A percentile compares a stretch with the other conserved stretches of the same genome.
Evolutionary conservation across 345 rosid genomes (phyloP).

Genomic region (Brassica juncea): DNA sequence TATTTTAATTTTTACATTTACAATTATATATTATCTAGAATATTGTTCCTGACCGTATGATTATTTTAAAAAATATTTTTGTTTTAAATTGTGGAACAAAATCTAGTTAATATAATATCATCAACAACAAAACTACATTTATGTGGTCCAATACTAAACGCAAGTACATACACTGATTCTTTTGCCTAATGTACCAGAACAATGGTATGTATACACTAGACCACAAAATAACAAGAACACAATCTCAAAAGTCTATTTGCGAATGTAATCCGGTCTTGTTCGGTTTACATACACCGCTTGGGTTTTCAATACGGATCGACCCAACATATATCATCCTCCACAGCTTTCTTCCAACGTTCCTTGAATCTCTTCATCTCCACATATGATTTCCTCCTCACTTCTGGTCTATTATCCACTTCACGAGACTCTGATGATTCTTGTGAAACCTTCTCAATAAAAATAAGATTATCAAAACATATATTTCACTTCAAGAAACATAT

Average conservation of each 20-base stretch:
- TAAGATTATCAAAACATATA: background rate
- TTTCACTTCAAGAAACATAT: slow-evolving; percentile 18
- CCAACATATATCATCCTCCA: slow-evolving; percentile 73
- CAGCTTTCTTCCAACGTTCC: slow-evolving; percentile 73
- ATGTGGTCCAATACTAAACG: slow-evolving; percentile 14
- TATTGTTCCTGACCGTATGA: too few relatives aligned
- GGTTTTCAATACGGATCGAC: slow-evolving; percentile 60
- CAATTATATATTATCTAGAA: too few relatives aligned
- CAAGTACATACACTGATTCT: background rate
- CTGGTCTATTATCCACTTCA: slow-evolving; percentile 57
- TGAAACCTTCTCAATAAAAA: slow-evolving; percentile 19
- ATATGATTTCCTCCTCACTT: slow-evolving; percentile 74
- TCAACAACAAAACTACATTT: background rate
- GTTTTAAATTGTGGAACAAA: too few relatives aligned
- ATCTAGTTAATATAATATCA: too few relatives aligned
- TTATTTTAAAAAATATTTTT: too few relatives aligned
- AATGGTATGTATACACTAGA: slow-evolving; percentile 18
- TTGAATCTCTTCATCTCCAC: slow-evolving; percentile 69
- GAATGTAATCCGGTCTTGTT: slow-evolving; percentile 16
- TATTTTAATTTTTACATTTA: too few relatives aligned
- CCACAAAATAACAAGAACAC: slow-evolving; percentile 16
- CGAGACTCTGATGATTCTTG: slow-evolving; percentile 49
- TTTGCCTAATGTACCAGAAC: slow-evolving; percentile 11
- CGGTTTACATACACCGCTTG: slow-evolving; percentile 10
- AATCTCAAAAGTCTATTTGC: background rate